phyloP scores from a whole-genome alignment of 495 filamentous ascomycete species.

The Hypoxylon lenormandii region DNA sequence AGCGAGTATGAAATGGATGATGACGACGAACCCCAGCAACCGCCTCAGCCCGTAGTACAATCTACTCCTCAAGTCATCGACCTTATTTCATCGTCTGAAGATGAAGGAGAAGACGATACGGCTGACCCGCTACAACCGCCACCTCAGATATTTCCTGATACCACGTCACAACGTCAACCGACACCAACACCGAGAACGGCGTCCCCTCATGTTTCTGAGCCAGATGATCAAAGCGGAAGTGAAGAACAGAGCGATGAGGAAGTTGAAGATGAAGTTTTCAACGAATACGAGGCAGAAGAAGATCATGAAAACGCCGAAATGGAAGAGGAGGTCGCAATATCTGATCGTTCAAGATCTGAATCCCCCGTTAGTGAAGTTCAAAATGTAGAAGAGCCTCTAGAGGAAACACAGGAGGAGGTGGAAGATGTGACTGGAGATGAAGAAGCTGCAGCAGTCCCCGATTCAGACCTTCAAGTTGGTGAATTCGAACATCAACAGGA shows the following conservation, averaged over 20 bases:
- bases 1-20: slow-evolving; percentile 42
- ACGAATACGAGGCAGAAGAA: slow-evolving; percentile 14
- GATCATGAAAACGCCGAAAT: slow-evolving; percentile 19
- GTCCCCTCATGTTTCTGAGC: neutral
- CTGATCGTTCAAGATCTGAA: slow-evolving; percentile 15
- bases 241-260: slow-evolving; percentile 22
- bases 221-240: slow-evolving; percentile 15
- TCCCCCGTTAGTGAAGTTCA: slow-evolving; percentile 2
- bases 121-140: slow-evolving; percentile 5
- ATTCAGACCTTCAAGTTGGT: slow-evolving; percentile 1
- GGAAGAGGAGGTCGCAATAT: slow-evolving; percentile 20
- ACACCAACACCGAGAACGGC: neutral
- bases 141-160: neutral
- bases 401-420: slow-evolving; percentile 25
- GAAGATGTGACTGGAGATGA: slow-evolving; percentile 10
- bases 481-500: neutral
- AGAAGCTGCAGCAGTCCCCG: slow-evolving; percentile 12
- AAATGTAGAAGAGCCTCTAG: slow-evolving; percentile 11
- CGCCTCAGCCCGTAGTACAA: slow-evolving; percentile 19
- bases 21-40: slow-evolving; percentile 17
- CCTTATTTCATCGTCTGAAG: slow-evolving; percentile 57
- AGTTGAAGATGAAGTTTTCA: slow-evolving; percentile 1
- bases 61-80: slow-evolving; percentile 53
- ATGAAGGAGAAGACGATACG: slow-evolving; percentile 49
- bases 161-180: slow-evolving; percentile 6